These are phyloP conservation scores for Basipetospora chlamydospora DNA, from an alignment of 2,329 filamentous ascomycete species.

Conservation along the genomic window DNA sequence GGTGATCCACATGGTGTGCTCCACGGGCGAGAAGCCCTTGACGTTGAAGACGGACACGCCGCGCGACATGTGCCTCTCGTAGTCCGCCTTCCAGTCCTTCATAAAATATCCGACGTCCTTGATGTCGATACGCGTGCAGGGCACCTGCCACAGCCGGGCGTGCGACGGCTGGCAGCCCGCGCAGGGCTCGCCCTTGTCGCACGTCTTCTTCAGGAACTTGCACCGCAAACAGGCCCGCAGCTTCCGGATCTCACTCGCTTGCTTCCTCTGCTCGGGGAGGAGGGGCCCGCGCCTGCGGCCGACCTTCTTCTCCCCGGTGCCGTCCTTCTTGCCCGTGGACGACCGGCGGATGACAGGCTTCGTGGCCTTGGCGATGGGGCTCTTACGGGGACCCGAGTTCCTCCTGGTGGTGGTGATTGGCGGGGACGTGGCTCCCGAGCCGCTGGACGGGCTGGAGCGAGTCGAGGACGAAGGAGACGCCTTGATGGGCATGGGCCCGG, in stretches of 20 bases:
- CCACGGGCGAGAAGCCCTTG: slow-evolving; percentile 62
- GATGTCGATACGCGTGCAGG: slow-evolving; percentile 95
- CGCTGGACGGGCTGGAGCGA: slow-evolving; percentile 45
- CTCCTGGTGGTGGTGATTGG: slow-evolving; percentile 50
- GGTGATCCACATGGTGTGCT: slow-evolving; percentile 74
- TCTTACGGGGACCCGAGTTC: slow-evolving; percentile 59
- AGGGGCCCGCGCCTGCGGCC: slow-evolving; percentile 81
- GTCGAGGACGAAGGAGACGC: slow-evolving; percentile 32
- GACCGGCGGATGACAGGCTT: slow-evolving; percentile 75
- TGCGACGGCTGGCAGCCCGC: slow-evolving; percentile 91
- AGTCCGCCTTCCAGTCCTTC: slow-evolving; percentile 98
- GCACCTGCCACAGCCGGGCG: slow-evolving; percentile 90
- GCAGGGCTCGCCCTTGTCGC: slow-evolving; percentile 93
- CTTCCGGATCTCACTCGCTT: slow-evolving; percentile 93
- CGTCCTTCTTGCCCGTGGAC: slow-evolving; percentile 65
- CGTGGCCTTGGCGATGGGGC: slow-evolving; percentile 48
- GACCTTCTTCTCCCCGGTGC: slow-evolving; percentile 73
- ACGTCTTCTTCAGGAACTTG: slow-evolving; percentile 99
- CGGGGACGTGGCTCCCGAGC: slow-evolving; percentile 44
- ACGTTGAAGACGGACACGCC: slow-evolving; percentile 90
- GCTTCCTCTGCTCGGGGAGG: slow-evolving; percentile 84
- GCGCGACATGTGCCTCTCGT: slow-evolving; percentile 74
- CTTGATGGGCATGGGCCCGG: slow-evolving; percentile 57
- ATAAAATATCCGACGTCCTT: slow-evolving; percentile 98
- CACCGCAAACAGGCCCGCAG: slow-evolving; percentile 84